Evolutionary conservation across 2,329 filamentous ascomycete genomes (phyloP).

Genomic region (Ophiostoma novo-ulmi): DNA sequence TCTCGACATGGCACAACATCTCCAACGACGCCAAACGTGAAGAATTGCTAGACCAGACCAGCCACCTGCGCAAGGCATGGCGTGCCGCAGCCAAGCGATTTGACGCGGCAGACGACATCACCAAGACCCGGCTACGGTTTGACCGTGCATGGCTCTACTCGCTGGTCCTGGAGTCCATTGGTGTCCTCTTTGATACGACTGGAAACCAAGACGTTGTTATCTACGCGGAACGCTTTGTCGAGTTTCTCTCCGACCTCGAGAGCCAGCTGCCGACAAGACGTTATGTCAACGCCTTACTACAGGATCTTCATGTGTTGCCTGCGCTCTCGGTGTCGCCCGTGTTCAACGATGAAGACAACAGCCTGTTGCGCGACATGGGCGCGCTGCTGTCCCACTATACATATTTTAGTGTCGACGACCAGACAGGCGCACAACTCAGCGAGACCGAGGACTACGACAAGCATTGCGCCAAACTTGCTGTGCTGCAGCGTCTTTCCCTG

Average conservation of each 20-base stretch:
- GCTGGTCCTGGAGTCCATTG: slow-evolving; percentile 75
- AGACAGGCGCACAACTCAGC: slow-evolving; percentile 72
- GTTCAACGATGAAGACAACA: slow-evolving; percentile 68
- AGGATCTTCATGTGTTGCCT: slow-evolving; percentile 77
- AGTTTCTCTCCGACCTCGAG: slow-evolving; percentile 83
- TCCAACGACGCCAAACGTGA: slow-evolving; percentile 72
- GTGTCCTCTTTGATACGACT: slow-evolving; percentile 57
- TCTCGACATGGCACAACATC: slow-evolving; percentile 92
- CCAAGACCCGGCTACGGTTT: slow-evolving; percentile 76
- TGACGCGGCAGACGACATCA: slow-evolving; percentile 74
- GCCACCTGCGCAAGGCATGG: slow-evolving; percentile 85
- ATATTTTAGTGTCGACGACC: slow-evolving; percentile 85
- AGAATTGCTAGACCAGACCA: slow-evolving; percentile 62
- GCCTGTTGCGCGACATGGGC: slow-evolving; percentile 73
- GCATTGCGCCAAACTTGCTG: slow-evolving; percentile 72
- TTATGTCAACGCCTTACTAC: slow-evolving; percentile 83
- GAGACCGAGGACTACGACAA: slow-evolving; percentile 68
- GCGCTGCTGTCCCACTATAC: slow-evolving; percentile 80
- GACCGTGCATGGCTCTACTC: slow-evolving; percentile 92
- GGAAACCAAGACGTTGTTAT: slow-evolving; percentile 53
- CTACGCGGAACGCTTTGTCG: slow-evolving; percentile 90
- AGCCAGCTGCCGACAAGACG: slow-evolving; percentile 90
- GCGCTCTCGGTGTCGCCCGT: slow-evolving; percentile 73
- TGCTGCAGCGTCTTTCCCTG: slow-evolving; percentile 70
- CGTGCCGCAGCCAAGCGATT: slow-evolving; percentile 79